Evolutionary conservation across 2,329 filamentous ascomycete species (phyloP).

Genomic region (Microsporum audouinii): DNA sequence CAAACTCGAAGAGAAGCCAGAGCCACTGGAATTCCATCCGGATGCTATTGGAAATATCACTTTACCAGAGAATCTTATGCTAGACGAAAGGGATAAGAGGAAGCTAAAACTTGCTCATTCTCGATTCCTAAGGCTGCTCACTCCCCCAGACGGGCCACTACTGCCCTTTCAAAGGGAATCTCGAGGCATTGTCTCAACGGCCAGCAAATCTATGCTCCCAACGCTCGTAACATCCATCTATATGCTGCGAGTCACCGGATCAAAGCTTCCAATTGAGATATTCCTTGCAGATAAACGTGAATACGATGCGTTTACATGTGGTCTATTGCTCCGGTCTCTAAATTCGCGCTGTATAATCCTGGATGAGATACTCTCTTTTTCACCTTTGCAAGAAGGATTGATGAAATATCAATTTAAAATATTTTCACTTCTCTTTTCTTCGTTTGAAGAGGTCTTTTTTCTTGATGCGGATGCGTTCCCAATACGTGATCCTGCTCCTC

Average conservation of each 20-base stretch:
- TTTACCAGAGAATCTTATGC: constrained; percentile 12
- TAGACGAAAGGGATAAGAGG: constrained; percentile 10
- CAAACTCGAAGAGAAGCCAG: constrained; percentile 11
- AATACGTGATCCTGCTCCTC: constrained; percentile 32
- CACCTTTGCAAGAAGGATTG: constrained; percentile 43
- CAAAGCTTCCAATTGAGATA: constrained; percentile 28
- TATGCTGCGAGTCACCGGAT: constrained; percentile 27
- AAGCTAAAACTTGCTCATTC: constrained; percentile 14
- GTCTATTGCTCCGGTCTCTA: constrained; percentile 21
- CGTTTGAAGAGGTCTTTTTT: constrained; percentile 48
- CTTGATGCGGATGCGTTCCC: constrained; percentile 50
- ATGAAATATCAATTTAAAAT: constrained; percentile 48
- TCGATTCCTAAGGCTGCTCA: constrained; percentile 10
- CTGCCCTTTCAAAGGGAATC: constrained; percentile 11
- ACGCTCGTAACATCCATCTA: constrained; percentile 25
- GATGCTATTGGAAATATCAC: constrained; percentile 12
- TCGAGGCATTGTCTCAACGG: constrained; percentile 14
- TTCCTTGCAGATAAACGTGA: constrained; percentile 22
- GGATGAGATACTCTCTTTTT: constrained; percentile 26
- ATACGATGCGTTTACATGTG: constrained; percentile 24
- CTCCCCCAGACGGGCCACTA: constrained; percentile 7
- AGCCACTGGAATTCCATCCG: constrained; percentile 14
- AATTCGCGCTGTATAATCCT: constrained; percentile 23
- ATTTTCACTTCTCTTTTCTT: constrained; percentile 47
- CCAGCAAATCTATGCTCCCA: constrained; percentile 20